A percentile compares a stretch with the other conserved stretches of the same genome.
These are phyloP conservation scores for Oxytropis ochrocephala DNA, from an alignment of 306 rosid species.

Conservation along the genomic window DNA sequence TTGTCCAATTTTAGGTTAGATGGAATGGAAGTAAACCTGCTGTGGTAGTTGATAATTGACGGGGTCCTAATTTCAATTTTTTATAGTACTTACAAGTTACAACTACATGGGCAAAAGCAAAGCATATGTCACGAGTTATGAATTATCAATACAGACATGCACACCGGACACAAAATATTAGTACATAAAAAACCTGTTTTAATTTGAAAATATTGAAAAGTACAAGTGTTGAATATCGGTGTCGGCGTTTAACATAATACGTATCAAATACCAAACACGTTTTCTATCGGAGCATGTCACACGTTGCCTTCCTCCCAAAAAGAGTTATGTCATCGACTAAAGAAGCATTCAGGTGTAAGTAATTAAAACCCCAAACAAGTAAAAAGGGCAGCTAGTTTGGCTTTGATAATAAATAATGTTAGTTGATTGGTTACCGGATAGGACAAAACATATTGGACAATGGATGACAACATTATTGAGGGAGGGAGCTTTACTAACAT, in stretches of 20 bases:
- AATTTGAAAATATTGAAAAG: no score
- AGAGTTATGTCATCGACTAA: conserved; percentile 22
- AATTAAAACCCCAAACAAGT: conserved; percentile 11
- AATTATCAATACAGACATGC: no score
- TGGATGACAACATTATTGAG: conserved; percentile 27
- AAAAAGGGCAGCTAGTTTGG: conserved; percentile 1
- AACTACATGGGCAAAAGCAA: no score
- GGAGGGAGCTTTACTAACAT: conserved; percentile 19
- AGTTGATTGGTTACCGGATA: not conserved
- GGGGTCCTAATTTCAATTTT: not conserved
- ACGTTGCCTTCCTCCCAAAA: not conserved
- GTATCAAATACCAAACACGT: no score
- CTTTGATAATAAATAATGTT: not conserved
- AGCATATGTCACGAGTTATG: no score
- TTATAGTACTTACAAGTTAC: no score
- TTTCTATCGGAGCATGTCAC: conserved; percentile 6
- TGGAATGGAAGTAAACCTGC: not conserved
- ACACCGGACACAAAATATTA: no score
- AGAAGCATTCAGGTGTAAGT: conserved; percentile 2
- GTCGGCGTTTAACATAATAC: no score
- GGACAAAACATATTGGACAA: conserved; percentile 29
- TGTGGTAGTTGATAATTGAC: not conserved
- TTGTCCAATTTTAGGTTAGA: not conserved
- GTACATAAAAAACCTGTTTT: no score
- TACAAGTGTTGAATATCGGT: no score